Conservation (phyloP, 371 early-diverging fungal genomes). For the Mortierella sp. region DNA sequence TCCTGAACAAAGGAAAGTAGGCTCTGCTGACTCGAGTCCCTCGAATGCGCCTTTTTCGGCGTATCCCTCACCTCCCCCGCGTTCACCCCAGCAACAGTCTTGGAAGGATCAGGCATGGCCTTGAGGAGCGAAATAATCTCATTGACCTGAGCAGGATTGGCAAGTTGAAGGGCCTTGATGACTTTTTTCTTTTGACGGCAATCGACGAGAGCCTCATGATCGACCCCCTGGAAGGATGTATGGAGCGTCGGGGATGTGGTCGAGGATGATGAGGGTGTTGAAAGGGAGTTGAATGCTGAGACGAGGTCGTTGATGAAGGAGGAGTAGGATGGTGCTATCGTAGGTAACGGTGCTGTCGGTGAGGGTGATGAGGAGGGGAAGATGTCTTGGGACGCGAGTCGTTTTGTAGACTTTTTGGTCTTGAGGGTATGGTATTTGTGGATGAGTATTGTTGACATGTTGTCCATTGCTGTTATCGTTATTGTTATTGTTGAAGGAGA, state of each 20-base stretch:
- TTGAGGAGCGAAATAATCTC: slow-evolving; percentile 51
- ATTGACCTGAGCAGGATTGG: slow-evolving; percentile 42
- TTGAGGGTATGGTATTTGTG: slow-evolving; percentile 32
- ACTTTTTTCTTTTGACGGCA: slow-evolving; percentile 37
- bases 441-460: slow-evolving; percentile 27
- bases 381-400: slow-evolving; percentile 9
- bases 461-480: background rate
- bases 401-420: slow-evolving; percentile 20
- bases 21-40: slow-evolving; percentile 8
- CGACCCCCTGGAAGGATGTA: slow-evolving; percentile 34
- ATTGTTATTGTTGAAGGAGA: background rate
- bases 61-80: background rate
- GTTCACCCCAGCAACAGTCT: background rate
- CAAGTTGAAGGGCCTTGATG: slow-evolving; percentile 53
- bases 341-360: background rate
- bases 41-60: slow-evolving; percentile 8
- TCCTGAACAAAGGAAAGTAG: background rate
- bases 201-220: slow-evolving; percentile 40
- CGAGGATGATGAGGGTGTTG: slow-evolving; percentile 26
- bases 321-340: slow-evolving; percentile 17
- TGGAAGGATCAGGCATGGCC: slow-evolving; percentile 59
- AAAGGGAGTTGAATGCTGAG: slow-evolving; percentile 38
- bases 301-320: slow-evolving; percentile 39
- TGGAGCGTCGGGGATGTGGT: slow-evolving; percentile 31
- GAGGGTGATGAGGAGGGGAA: background rate